These are phyloP conservation scores for Phylloporus sp. DNA, from an alignment of 768 basidiomycete species.

Conservation along the genomic window DNA sequence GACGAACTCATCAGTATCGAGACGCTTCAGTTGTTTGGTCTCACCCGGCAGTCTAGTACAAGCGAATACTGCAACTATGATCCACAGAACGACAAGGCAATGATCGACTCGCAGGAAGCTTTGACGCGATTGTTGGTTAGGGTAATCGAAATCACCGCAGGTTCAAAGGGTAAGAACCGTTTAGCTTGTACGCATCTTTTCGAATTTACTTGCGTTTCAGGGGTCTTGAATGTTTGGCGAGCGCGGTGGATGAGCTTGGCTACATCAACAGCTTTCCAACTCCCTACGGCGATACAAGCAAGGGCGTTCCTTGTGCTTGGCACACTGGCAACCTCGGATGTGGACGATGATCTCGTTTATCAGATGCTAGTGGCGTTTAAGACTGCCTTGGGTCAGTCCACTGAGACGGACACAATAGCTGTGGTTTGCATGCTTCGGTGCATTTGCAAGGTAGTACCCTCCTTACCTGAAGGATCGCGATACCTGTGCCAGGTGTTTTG, in stretches of 20 bases:
- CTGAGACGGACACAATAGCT: slow-evolving; percentile 62
- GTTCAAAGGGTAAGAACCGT: slow-evolving; percentile 55
- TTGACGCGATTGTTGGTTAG: slow-evolving; percentile 59
- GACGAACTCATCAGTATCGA: slow-evolving; percentile 53
- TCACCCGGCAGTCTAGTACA: slow-evolving; percentile 54
- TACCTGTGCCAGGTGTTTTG: slow-evolving; percentile 79
- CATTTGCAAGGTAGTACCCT: slow-evolving; percentile 71
- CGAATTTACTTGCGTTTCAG: slow-evolving; percentile 34
- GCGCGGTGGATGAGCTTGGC: slow-evolving; percentile 92
- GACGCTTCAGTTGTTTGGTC: slow-evolving; percentile 67
- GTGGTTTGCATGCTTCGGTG: slow-evolving; percentile 88
- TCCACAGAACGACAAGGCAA: slow-evolving; percentile 45
- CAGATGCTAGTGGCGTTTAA: slow-evolving; percentile 88
- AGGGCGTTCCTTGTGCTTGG: slow-evolving; percentile 83
- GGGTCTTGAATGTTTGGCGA: slow-evolving; percentile 81
- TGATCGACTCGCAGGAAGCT: slow-evolving; percentile 61
- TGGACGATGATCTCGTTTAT: slow-evolving; percentile 90
- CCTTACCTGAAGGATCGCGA: slow-evolving; percentile 60
- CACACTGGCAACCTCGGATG: slow-evolving; percentile 73
- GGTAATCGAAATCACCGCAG: slow-evolving; percentile 60
- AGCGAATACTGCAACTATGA: slow-evolving; percentile 66
- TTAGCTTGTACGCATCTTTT: not conserved
- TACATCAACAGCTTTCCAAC: slow-evolving; percentile 85
- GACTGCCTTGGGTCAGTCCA: slow-evolving; percentile 61
- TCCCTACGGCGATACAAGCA: slow-evolving; percentile 82